phyloP scores from a whole-genome alignment of 441 rosid species.

The Codiaeum variegatum region DNA sequence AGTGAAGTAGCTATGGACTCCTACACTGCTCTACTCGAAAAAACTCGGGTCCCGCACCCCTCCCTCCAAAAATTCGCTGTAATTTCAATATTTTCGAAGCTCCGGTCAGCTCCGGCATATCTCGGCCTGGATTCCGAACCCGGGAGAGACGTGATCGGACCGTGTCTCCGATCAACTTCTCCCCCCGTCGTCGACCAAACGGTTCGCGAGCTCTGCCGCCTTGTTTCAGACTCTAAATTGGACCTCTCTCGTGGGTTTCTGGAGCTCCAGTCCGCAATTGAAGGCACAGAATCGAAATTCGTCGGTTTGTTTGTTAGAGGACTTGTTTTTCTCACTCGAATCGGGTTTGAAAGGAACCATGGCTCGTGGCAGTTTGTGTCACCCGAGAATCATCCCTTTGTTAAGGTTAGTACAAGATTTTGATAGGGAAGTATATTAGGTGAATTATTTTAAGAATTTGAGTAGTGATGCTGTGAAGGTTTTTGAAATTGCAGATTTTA shows the following conservation, averaged over 20 bases:
- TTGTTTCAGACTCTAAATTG: slow-evolving; percentile 52
- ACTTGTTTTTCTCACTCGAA: slow-evolving; percentile 55
- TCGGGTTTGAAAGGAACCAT: slow-evolving; percentile 44
- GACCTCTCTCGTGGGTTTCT: slow-evolving; percentile 51
- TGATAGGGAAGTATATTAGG: neutral
- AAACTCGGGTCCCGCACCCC: slow-evolving; percentile 72
- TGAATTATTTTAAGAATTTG: slow-evolving; percentile 8
- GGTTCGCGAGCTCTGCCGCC: slow-evolving; percentile 78
- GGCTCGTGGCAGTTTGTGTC: slow-evolving; percentile 50
- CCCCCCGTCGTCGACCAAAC: slow-evolving; percentile 76
- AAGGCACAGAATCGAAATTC: slow-evolving; percentile 57
- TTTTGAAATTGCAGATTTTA: slow-evolving; percentile 53
- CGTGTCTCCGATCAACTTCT: slow-evolving; percentile 61
- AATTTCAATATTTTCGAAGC: slow-evolving; percentile 72
- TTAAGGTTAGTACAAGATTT: slow-evolving; percentile 40
- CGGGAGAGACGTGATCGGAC: slow-evolving; percentile 55
- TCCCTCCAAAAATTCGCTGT: slow-evolving; percentile 79
- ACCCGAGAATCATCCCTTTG: slow-evolving; percentile 69
- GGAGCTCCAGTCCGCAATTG: slow-evolving; percentile 83
- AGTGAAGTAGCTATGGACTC: slow-evolving; percentile 40
- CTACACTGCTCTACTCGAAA: slow-evolving; percentile 61
- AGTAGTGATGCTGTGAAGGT: slow-evolving; percentile 9
- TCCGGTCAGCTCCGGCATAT: slow-evolving; percentile 50
- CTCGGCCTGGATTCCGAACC: slow-evolving; percentile 55
- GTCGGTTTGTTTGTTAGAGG: slow-evolving; percentile 60